Conservation (phyloP, 2,329 filamentous ascomycete species). For the Colletotrichum filicis region DNA sequence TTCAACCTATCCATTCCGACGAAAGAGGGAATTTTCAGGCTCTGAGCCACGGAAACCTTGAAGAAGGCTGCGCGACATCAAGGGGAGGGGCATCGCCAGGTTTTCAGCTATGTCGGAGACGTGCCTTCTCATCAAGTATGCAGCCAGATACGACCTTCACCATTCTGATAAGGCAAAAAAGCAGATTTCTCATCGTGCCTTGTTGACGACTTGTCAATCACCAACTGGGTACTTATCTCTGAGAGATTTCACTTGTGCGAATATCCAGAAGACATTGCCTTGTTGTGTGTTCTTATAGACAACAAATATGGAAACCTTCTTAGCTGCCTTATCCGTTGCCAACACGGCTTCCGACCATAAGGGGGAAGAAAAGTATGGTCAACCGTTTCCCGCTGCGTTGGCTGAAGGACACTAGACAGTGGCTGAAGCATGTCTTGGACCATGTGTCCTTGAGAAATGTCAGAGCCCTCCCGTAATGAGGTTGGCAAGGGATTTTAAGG, state of each 20-base stretch:
- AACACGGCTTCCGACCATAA: constrained; percentile 39
- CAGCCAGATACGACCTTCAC: constrained; percentile 49
- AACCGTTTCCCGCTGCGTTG: constrained; percentile 48
- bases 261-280: constrained; percentile 40
- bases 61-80: constrained; percentile 54
- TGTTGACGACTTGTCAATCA: constrained; percentile 42
- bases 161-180: constrained; percentile 51
- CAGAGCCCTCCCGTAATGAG: too few species aligned
- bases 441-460: not conserved
- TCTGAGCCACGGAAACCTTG: constrained; percentile 54
- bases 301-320: constrained; percentile 41
- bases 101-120: constrained; percentile 4
- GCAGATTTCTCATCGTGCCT: constrained; percentile 44
- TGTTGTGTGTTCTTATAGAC: constrained; percentile 50
- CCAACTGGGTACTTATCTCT: constrained; percentile 42
- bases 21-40: constrained; percentile 43
- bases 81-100: not conserved
- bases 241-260: constrained; percentile 45
- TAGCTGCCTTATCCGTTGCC: constrained; percentile 37
- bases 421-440: not conserved
- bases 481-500: too few species aligned
- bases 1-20: constrained; percentile 44
- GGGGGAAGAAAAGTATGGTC: constrained; percentile 43
- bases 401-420: constrained; percentile 39
- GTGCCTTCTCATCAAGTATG: constrained; percentile 60